phyloP scores from a whole-genome alignment of 805 yeast genomes.

The Dipodascopsis tothii region DNA sequence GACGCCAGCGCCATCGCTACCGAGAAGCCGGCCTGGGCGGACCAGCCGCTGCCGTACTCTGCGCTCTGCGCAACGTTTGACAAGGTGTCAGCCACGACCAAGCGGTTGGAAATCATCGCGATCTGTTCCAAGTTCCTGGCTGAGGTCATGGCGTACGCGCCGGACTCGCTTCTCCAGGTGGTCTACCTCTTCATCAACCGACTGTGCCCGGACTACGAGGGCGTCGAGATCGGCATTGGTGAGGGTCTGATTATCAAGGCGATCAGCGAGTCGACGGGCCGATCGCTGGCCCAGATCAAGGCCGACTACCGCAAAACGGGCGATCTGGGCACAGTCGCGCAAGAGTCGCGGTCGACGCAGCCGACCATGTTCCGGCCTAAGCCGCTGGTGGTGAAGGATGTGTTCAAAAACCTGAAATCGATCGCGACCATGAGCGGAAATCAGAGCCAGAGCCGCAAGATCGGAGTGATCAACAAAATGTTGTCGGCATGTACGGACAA shows the following conservation, averaged over 20 bases:
- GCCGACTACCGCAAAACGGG: conserved; percentile 72
- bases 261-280: conserved; percentile 81
- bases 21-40: not conserved
- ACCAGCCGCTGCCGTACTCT: conserved; percentile 19
- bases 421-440: conserved; percentile 76
- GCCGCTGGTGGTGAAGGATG: conserved; percentile 63
- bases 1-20: not conserved
- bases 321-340: conserved; percentile 86
- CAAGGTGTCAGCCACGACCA: conserved; percentile 68
- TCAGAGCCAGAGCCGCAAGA: conserved; percentile 72
- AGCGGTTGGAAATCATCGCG: conserved; percentile 73
- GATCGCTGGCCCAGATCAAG: conserved; percentile 62
- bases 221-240: conserved; percentile 87
- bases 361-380: conserved; percentile 90
- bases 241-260: conserved; percentile 85
- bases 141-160: conserved; percentile 50
- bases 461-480: conserved; percentile 71
- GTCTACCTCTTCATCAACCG: conserved; percentile 76
- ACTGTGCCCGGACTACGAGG: conserved; percentile 81
- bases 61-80: conserved; percentile 52
- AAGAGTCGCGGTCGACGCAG: conserved; percentile 72
- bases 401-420: conserved; percentile 62
- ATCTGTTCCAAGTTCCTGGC: conserved; percentile 66
- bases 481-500: conserved; percentile 75
- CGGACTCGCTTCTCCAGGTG: conserved; percentile 53